Evolutionary conservation across 2,329 filamentous ascomycete genomes (phyloP).

Genomic region (Alternaria ethzedia): DNA sequence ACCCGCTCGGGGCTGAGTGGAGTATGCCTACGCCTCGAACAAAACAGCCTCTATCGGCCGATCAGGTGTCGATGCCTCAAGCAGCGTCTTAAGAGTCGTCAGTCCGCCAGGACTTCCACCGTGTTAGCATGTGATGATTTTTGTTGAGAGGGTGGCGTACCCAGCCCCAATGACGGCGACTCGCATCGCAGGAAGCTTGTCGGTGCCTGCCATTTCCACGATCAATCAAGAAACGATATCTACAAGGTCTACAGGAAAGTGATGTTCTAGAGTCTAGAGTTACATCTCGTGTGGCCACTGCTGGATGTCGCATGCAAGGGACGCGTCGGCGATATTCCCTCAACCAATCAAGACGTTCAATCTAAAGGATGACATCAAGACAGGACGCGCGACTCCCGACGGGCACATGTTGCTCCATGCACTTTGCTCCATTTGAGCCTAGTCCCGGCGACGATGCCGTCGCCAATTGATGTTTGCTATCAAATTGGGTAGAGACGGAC

Average conservation of each 20-base stretch:
- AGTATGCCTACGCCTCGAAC: constrained; percentile 49
- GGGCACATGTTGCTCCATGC: background rate
- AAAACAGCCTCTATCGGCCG: constrained; percentile 51
- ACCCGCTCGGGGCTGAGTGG: background rate
- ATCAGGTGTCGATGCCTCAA: constrained; percentile 39
- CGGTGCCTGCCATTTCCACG: constrained; percentile 12
- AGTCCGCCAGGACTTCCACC: constrained; percentile 32
- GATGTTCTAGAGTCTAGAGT: background rate
- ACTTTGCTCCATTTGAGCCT: background rate
- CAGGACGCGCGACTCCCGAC: background rate
- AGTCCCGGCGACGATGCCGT: background rate
- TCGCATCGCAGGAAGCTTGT: constrained; percentile 28
- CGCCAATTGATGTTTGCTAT: background rate
- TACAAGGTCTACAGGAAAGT: no score
- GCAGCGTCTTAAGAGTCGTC: constrained; percentile 37
- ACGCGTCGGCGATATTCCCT: background rate
- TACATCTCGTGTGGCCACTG: background rate
- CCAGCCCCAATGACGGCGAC: constrained; percentile 40
- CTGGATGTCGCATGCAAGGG: background rate
- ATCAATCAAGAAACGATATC: background rate
- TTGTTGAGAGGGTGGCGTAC: constrained; percentile 15
- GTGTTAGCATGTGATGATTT: constrained; percentile 3
- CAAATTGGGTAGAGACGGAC: background rate
- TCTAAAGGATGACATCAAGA: background rate
- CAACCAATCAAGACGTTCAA: background rate